Base-by-base conservation (phyloP, 768 basidiomycete species). In the Podaxis pistillaris region DNA sequence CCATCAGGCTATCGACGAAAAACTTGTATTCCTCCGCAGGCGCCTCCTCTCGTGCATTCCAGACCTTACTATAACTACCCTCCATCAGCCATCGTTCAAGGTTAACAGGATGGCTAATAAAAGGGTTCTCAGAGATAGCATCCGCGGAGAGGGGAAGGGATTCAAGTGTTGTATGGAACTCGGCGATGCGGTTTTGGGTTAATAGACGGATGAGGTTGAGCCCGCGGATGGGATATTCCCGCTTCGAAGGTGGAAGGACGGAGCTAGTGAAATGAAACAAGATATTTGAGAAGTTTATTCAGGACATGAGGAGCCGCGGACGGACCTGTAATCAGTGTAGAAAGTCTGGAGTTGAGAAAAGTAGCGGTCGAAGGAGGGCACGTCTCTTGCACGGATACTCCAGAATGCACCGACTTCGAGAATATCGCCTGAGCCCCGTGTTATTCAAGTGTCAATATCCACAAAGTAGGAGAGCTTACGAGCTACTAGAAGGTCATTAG, bases 11-110 rank as follows among this genome's bases (percentile, higher is more conserved):
- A 70, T 96, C 92, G 9, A 97, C 86, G 68, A 98, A 94, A 79
- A 92, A 92, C 67, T 90, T 93, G 80, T 97, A 97, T 72, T 98
- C 96, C 65, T 94, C 93, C 40, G 91, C 86, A 1, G 96, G 94
- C 1, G 95, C 93, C 68, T 94, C 89, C 66, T 92, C 92, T 66
- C 95, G 86, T 40, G 96, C 96, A 69, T 91, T 88, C 93, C 96
- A 99, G 11, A 98, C 96, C 73, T 96, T 96, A 76, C 93, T 94
- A 74, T 98, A 99, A 69, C 91, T 91, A 41, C 96, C 96, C 74
- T 98, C 96, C 96, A 99, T 99, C 50, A 98, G 83, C 93, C 96
- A 98, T 55, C 91, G 83, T 74, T 99, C 96, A 64, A 96, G 86
- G 72, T 95, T 92, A 62, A 95, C 89, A 12, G 93, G 92, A 72